Conservation (phyloP, 805 yeast genomes). For the Teunomyces pallodes region DNA sequence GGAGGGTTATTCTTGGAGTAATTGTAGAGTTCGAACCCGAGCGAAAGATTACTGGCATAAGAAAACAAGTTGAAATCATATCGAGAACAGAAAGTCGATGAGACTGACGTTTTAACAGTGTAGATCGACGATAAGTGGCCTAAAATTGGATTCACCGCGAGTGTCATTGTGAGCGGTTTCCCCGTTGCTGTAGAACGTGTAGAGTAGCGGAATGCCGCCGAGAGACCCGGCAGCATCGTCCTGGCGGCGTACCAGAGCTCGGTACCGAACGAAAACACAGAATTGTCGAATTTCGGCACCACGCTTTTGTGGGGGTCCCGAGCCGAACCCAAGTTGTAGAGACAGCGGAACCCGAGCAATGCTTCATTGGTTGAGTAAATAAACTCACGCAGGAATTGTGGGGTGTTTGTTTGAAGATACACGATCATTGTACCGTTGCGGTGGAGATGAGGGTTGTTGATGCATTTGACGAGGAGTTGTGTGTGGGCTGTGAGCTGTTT, state of each 20-base stretch:
- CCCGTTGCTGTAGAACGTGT: conserved; percentile 85
- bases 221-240: conserved; percentile 85
- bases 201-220: conserved; percentile 80
- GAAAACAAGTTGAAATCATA: conserved; percentile 91
- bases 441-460: conserved; percentile 60
- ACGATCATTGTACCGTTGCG: conserved; percentile 59
- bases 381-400: conserved; percentile 65
- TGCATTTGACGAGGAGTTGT: conserved; percentile 71
- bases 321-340: conserved; percentile 57
- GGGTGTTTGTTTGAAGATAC: conserved; percentile 67
- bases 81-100: conserved; percentile 74
- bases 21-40: conserved; percentile 85
- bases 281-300: conserved; percentile 49
- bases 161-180: conserved; percentile 83
- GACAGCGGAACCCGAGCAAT: conserved; percentile 73
- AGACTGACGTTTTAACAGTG: conserved; percentile 73
- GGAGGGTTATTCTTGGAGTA: not conserved
- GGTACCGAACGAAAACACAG: conserved; percentile 72
- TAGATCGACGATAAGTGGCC: conserved; percentile 89
- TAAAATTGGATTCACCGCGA: conserved; percentile 82
- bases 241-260: conserved; percentile 87
- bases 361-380: conserved; percentile 83
- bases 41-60: conserved; percentile 77
- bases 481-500: conserved; percentile 56
- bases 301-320: conserved; percentile 5